Percentiles rank a stretch among this genome's conserved stretches.
Evolutionary conservation across 1,284 basidiomycete species (phyloP).

Genomic region (Rhodotorula glutinis): DNA sequence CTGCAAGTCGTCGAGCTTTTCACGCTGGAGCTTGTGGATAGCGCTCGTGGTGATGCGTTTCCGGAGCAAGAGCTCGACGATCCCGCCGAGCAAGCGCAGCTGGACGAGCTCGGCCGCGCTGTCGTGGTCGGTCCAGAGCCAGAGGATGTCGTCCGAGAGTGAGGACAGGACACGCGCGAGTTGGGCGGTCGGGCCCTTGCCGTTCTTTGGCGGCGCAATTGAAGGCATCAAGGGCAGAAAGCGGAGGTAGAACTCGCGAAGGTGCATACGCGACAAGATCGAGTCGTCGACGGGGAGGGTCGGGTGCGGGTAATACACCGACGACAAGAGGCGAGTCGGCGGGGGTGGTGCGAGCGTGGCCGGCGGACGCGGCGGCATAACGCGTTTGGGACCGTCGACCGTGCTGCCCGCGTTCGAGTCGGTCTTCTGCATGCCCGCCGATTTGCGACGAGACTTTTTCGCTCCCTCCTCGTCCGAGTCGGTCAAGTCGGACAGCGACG

Average conservation of each 20-base stretch:
- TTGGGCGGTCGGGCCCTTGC: neutral
- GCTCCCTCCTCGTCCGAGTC: slow-evolving; percentile 18
- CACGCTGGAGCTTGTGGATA: neutral
- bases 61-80: slow-evolving; percentile 12
- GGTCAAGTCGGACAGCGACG: slow-evolving; percentile 19
- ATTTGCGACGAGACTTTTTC: neutral
- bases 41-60: slow-evolving; percentile 2
- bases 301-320: slow-evolving; percentile 2
- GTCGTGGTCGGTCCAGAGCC: slow-evolving; percentile 22
- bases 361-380: slow-evolving; percentile 7
- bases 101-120: slow-evolving; percentile 12
- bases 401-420: neutral
- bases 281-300: slow-evolving; percentile 9
- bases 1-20: slow-evolving; percentile 4
- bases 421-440: neutral
- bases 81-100: slow-evolving; percentile 11
- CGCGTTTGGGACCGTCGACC: slow-evolving; percentile 8
- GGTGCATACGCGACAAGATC: slow-evolving; percentile 16
- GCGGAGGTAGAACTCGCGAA: slow-evolving; percentile 28
- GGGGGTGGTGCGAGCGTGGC: slow-evolving; percentile 3
- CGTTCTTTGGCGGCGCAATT: neutral
- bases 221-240: slow-evolving; percentile 16
- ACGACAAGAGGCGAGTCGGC: slow-evolving; percentile 1
- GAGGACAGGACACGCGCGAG: slow-evolving; percentile 12
- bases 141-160: slow-evolving; percentile 17